phyloP scores from a whole-genome alignment of 805 yeast genomes.

The Scheffersomyces stipitis region DNA sequence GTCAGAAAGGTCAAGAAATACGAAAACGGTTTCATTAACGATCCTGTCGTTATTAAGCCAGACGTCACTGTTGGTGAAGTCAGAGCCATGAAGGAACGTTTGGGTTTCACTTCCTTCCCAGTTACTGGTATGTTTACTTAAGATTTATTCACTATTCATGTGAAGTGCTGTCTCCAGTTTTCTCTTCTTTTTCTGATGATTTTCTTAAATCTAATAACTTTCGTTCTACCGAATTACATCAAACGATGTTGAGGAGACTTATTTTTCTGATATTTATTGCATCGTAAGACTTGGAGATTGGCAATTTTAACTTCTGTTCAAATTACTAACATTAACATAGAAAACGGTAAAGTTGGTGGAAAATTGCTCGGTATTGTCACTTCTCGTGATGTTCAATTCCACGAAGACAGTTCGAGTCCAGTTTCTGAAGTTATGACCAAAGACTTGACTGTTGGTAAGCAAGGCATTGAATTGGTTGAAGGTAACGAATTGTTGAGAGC shows the following conservation, averaged over 20 bases:
- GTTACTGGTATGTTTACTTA: constrained; percentile 87
- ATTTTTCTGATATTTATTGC: constrained; percentile 18
- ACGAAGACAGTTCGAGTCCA: constrained; percentile 62
- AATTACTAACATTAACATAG: constrained; percentile 48
- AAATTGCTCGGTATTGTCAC: constrained; percentile 94
- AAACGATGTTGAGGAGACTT: constrained; percentile 93
- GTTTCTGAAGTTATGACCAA: constrained; percentile 87
- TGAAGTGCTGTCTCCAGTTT: constrained; percentile 5
- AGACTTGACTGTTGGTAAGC: constrained; percentile 77
- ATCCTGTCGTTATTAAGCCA: constrained; percentile 86
- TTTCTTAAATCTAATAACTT: constrained; percentile 66
- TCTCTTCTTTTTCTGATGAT: constrained; percentile 50
- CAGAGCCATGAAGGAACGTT: constrained; percentile 61
- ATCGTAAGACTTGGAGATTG: constrained; percentile 1
- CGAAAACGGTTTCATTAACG: constrained; percentile 96
- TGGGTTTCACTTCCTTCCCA: constrained; percentile 97
- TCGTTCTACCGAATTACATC: constrained; percentile 99
- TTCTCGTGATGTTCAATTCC: constrained; percentile 95
- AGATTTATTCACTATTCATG: constrained; percentile 1
- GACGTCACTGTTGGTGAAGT: constrained; percentile 76
- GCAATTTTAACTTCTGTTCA: constrained; percentile 1
- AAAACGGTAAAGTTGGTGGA: constrained; percentile 80
- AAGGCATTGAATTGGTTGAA: constrained; percentile 77
- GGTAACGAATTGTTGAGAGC: constrained; percentile 89
- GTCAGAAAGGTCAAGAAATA: constrained; percentile 93